These are phyloP conservation scores for Clitoria ternatea DNA, from an alignment of 306 rosid species.

Conservation along the genomic window DNA sequence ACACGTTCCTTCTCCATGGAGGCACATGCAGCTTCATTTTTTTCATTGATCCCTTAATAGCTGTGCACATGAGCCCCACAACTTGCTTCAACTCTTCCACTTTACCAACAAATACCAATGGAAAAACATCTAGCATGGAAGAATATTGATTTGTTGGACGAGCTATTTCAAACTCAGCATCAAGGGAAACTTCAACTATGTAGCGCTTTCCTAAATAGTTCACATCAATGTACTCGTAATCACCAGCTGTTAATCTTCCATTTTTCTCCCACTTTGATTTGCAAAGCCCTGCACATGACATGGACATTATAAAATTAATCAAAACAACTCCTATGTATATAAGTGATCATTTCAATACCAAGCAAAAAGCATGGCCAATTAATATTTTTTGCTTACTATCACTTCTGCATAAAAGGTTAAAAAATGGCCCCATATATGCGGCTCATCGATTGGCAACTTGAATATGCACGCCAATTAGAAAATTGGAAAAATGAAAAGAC, in stretches of 20 bases:
- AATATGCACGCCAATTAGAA: background rate
- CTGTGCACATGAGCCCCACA: conserved; percentile 57
- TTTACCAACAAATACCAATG: conserved; percentile 53
- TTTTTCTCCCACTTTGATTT: conserved; percentile 70
- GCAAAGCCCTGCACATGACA: conserved; percentile 63
- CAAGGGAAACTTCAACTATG: conserved; percentile 54
- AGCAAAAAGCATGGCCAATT: too few species aligned
- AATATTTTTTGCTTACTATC: too few species aligned
- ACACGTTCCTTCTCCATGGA: conserved; percentile 83
- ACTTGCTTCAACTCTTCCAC: conserved; percentile 51
- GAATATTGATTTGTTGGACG: conserved; percentile 61
- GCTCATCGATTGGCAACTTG: background rate
- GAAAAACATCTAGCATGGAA: conserved; percentile 50
- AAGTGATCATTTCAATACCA: background rate
- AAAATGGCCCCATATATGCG: too few species aligned
- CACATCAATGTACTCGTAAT: conserved; percentile 68
- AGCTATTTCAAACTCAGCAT: conserved; percentile 60
- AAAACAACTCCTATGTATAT: background rate
- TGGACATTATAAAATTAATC: background rate
- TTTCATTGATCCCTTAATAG: conserved; percentile 66
- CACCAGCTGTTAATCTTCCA: conserved; percentile 52
- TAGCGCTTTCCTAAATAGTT: conserved; percentile 47
- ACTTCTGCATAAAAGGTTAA: too few species aligned
- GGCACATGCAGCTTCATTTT: conserved; percentile 45
- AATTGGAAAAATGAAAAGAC: background rate